Conservation (phyloP, 768 basidiomycete species). For the Fistulinella prunicolor region DNA sequence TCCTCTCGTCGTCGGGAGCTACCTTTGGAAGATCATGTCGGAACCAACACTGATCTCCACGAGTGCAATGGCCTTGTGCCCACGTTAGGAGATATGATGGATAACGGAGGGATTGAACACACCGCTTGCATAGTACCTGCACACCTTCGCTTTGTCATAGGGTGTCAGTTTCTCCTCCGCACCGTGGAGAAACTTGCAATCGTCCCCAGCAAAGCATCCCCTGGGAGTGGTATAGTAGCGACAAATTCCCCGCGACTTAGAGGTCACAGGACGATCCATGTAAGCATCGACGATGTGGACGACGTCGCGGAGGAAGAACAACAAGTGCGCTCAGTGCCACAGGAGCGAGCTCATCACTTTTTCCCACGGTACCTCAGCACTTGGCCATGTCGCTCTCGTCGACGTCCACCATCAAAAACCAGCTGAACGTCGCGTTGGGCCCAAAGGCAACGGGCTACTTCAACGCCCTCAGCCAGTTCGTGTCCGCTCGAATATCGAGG, state of each 20-base stretch:
- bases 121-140: constrained; percentile 64
- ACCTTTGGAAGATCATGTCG: constrained; percentile 41
- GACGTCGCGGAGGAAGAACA: constrained; percentile 10
- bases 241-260: constrained; percentile 70
- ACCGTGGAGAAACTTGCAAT: constrained; percentile 78
- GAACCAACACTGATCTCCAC: constrained; percentile 77
- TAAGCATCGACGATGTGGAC: constrained; percentile 21
- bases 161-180: constrained; percentile 52
- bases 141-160: constrained; percentile 69
- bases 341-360: background rate
- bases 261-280: constrained; percentile 59
- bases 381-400: constrained; percentile 70
- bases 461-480: constrained; percentile 58
- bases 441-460: constrained; percentile 61
- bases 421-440: constrained; percentile 62
- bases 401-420: constrained; percentile 67
- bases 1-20: constrained; percentile 22
- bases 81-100: background rate
- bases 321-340: background rate
- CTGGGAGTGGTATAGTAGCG: constrained; percentile 58
- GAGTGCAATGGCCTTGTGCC: constrained; percentile 63
- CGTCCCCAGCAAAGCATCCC: constrained; percentile 66
- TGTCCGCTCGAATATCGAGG: constrained; percentile 66
- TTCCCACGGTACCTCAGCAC: constrained; percentile 15
- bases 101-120: constrained; percentile 5